A percentile compares a stretch with the other conserved stretches of the same genome.
These are phyloP conservation scores for Pyrenochaeta sp. DNA, from an alignment of 2,329 filamentous ascomycete species.

Conservation along the genomic window DNA sequence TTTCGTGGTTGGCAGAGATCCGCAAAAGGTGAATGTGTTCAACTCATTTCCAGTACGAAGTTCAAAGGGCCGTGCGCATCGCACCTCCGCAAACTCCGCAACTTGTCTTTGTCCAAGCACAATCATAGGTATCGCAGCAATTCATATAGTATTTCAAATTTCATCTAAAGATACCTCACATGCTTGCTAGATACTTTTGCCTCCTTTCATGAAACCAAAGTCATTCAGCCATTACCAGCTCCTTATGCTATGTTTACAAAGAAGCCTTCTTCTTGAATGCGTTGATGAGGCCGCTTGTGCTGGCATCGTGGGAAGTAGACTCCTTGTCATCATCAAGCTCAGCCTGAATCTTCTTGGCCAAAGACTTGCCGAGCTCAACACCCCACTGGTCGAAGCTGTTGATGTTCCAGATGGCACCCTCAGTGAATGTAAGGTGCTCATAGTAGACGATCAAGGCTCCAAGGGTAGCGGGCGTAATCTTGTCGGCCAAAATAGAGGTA, in stretches of 20 bases:
- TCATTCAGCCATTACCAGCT: constrained; percentile 18
- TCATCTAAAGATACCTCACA: constrained; percentile 7
- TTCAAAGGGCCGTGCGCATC: background rate
- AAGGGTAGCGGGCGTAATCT: constrained; percentile 92
- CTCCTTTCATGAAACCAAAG: constrained; percentile 17
- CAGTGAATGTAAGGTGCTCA: constrained; percentile 97
- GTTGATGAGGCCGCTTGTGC: constrained; percentile 87
- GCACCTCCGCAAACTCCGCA: constrained; percentile 4
- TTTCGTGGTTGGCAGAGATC: background rate
- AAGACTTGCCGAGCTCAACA: constrained; percentile 94
- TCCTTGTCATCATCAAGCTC: constrained; percentile 84
- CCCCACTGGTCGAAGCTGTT: constrained; percentile 99
- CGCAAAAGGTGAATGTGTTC: background rate
- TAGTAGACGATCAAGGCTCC: constrained; percentile 98
- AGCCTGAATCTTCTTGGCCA: constrained; percentile 74
- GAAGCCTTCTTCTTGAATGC: constrained; percentile 84
- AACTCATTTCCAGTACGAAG: background rate
- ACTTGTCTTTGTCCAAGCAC: background rate
- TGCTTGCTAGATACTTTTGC: constrained; percentile 8
- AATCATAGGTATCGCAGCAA: background rate
- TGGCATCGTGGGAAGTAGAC: constrained; percentile 79
- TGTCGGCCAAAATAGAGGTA: constrained; percentile 89
- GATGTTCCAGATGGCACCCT: constrained; percentile 99
- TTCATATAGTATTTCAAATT: background rate
- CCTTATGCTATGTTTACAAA: constrained; percentile 26